Percentiles rank a stretch among this genome's conserved stretches.
Conservation (phyloP, 2,329 filamentous ascomycete species). For the Beauveria scarabaeidicola region DNA sequence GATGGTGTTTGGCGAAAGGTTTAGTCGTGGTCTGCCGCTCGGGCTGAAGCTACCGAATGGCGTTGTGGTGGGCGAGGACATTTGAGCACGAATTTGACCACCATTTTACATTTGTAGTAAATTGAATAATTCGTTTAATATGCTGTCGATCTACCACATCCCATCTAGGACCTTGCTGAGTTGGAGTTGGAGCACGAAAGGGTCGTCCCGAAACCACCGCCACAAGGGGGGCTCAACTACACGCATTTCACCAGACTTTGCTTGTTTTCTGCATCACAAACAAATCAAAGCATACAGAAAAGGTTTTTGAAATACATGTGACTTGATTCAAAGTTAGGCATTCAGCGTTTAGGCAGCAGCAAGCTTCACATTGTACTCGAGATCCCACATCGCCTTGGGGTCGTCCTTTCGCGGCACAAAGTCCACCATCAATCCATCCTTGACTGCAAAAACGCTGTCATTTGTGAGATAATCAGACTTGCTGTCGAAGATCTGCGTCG, state of each 20-base stretch:
- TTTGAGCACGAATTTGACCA: not conserved
- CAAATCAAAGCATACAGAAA: not conserved
- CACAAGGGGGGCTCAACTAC: too few relatives aligned
- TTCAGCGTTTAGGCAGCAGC: slow-evolving; percentile 19
- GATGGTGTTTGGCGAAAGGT: slow-evolving; percentile 28
- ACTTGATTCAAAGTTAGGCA: not conserved
- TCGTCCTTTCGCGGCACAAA: slow-evolving; percentile 31
- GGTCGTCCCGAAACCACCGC: too few relatives aligned
- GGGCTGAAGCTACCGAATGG: slow-evolving; percentile 42
- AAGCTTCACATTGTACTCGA: slow-evolving; percentile 54
- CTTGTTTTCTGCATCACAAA: too few relatives aligned
- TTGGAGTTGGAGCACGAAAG: too few relatives aligned
- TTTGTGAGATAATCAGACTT: slow-evolving; percentile 51
- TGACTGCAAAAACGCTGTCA: slow-evolving; percentile 47
- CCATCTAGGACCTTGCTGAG: too few relatives aligned
- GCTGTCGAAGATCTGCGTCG: slow-evolving; percentile 65
- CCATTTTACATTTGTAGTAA: not conserved
- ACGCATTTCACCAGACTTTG: too few relatives aligned
- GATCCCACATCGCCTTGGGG: slow-evolving; percentile 44
- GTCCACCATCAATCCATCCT: slow-evolving; percentile 37
- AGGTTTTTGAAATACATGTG: not conserved
- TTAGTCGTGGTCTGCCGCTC: slow-evolving; percentile 35
- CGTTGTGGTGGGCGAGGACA: slow-evolving; percentile 25
- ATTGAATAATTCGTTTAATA: too few relatives aligned
- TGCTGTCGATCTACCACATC: too few relatives aligned